Evolutionary conservation across 495 filamentous ascomycete species (phyloP), one percentile per base, ranked within the genome.

Genomic region (Immersiella caudata): DNA sequence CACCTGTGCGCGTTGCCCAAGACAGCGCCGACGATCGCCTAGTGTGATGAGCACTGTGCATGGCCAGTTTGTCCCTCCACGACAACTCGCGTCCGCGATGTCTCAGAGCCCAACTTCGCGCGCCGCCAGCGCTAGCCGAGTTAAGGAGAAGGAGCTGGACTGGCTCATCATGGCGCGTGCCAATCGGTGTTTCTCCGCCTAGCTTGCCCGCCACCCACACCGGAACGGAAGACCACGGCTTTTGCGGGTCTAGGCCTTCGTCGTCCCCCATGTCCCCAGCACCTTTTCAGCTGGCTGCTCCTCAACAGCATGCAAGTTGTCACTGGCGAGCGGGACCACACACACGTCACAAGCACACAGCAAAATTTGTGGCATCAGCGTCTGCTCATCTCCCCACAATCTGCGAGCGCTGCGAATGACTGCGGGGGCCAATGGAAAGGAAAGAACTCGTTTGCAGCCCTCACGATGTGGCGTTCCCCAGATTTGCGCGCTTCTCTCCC

Each of bases 141-240:
- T 24, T 22, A 6, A 51, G 35, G 24, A 22, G 14, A 46, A 18
- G 40, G 46, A 27, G 20, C 11, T 18, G 26, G 14, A 33, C 29
- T 35, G 14, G 57, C 25, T 24, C 22, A 59, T 22, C 14, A 55
- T 22, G 7, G 52, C n/a, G 16, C 40, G 22, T 63, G 24, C 62
- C 49, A 55, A 56, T 56, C 62, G 54, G 63, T 57, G 63, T 51
- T 57, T 65, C 63, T 58, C 63, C 51, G 35, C 54, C 25, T 14
- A 4, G 4, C 3, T 8, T 8, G 8, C 29, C 8, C 4, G 8
- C 29, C 29, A 33, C 29, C 29, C 29, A 33, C 29, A 33, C 29
- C 29, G 29, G 29, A 3, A 33, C 29, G 29, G 29, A 33, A 8
- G 29, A 8, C 9, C 16, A 57, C 8, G 29, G 2, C 22, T 26